Evolutionary conservation across 208 protist species (phyloP), one percentile per base, ranked within the genome.

Genomic region (Acanthamoeba pearcei): DNA sequence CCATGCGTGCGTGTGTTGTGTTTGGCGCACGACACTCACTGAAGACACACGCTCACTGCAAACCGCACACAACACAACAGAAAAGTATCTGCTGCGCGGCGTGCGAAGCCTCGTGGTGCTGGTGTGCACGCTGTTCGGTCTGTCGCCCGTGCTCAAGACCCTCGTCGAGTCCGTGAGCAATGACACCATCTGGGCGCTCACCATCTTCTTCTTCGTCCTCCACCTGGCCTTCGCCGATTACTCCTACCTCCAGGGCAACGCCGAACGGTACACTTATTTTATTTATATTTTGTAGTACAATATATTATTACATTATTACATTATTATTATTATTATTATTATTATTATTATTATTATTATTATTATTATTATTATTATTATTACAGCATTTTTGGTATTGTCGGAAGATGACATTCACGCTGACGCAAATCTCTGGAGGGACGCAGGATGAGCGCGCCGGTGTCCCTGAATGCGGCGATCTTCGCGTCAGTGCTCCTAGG

Each of bases 151-250:
- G 27, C 72, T 96, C 49, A 78, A 93, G 78, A 96, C 96, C 8
- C 74, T 96, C 24, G 96, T 95, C 0, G 95, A 95, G n/a, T 96
- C 96, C 53, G 90, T 96, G 38, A 91, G 82, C 49, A 95, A 96
- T 78, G 96, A 96, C 76, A 96, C 96, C 5, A 96, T 96, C 83
- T 96, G 96, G 96, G 96, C 96, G 49, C 83, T 96, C 24, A 92
- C 95, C 29, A 91, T 91, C 38, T 68, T 95, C 49, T 96, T 96
- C 80, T 94, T 96, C n/a, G 80, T 96, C 49, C 91, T 96, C 24
- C 95, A 96, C 68, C 32, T 96, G 35, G 83, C 94, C 46, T 94
- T 95, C 24, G 80, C 86, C 24, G 95, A 96, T 38, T 96, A 96
- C 76, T 70, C 83, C 46, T 96, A 95, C 60, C 82, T 95, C n/a